These are phyloP conservation scores for Fraxinus anomala DNA, from an alignment of 257 asterid species.

Conservation along the genomic window DNA sequence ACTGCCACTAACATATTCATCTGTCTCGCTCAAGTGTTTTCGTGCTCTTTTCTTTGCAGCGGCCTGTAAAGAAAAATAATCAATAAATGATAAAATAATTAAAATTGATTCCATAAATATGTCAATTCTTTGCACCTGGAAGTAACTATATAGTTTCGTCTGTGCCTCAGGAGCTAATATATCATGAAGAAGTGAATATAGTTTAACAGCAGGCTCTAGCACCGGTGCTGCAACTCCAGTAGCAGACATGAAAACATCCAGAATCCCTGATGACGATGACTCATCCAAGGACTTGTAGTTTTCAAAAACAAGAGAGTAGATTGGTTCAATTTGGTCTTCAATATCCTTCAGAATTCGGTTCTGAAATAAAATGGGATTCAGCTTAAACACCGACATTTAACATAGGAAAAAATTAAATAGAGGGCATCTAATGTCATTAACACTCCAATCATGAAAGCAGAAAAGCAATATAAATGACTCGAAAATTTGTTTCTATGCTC, in stretches of 20 bases:
- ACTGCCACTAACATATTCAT: constrained; percentile 55
- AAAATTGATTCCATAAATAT: constrained; percentile 6
- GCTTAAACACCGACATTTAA: neutral
- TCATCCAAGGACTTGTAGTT: constrained; percentile 56
- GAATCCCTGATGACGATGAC: constrained; percentile 45
- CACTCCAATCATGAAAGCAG: neutral
- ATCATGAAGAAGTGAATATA: constrained; percentile 48
- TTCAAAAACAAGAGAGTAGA: constrained; percentile 50
- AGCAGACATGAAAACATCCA: constrained; percentile 51
- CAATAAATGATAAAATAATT: constrained; percentile 1
- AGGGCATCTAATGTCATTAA: neutral
- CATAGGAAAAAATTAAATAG: too few species aligned
- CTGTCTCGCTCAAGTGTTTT: constrained; percentile 54
- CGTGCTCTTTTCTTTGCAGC: constrained; percentile 59
- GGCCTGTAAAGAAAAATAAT: constrained; percentile 34
- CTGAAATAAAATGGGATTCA: constrained; percentile 26
- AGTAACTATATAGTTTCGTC: constrained; percentile 45
- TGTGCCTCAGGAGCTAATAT: constrained; percentile 57
- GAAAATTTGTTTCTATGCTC: neutral
- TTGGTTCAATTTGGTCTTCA: constrained; percentile 55
- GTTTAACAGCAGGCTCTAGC: constrained; percentile 50
- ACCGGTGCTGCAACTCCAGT: constrained; percentile 50
- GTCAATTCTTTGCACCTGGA: constrained; percentile 40
- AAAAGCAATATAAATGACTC: neutral
- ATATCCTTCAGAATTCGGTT: constrained; percentile 56